These are phyloP conservation scores for Chaetomium cochliodes DNA, from an alignment of 495 filamentous ascomycete species.

Conservation along the genomic window DNA sequence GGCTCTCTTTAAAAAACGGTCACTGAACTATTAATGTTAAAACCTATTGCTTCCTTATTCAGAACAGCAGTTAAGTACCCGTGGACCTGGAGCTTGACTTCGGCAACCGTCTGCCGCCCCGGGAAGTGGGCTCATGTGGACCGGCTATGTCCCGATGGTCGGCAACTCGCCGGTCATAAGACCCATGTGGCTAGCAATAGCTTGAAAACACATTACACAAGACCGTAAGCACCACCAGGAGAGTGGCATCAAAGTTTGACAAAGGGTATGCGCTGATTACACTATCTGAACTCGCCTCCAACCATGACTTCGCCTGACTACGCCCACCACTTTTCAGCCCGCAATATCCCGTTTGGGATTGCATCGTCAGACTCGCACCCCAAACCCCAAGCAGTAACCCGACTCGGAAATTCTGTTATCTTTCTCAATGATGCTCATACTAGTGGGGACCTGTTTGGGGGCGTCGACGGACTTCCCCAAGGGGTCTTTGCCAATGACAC, in stretches of 20 bases:
- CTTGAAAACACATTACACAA: background rate
- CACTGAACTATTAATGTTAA: background rate
- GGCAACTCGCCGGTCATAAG: background rate
- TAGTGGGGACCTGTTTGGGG: background rate
- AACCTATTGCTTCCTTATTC: too few species aligned
- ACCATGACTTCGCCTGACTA: slow-evolving; percentile 7
- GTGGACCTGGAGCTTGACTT: background rate
- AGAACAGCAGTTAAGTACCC: background rate
- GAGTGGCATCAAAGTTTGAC: background rate
- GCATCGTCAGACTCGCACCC: background rate
- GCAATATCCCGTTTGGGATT: slow-evolving; percentile 10
- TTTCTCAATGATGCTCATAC: slow-evolving; percentile 1
- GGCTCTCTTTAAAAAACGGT: background rate
- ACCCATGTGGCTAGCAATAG: background rate
- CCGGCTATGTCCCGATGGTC: background rate
- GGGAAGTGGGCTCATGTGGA: slow-evolving; percentile 14
- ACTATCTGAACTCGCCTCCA: background rate
- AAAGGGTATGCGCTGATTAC: background rate
- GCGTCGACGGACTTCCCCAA: background rate
- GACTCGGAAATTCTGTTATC: slow-evolving; percentile 8
- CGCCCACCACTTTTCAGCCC: slow-evolving; percentile 14
- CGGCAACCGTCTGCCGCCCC: slow-evolving; percentile 13
- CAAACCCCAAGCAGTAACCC: background rate
- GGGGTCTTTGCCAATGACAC: background rate
- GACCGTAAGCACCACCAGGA: background rate